Conservation (phyloP, 2,329 filamentous ascomycete species). For the Chrysoporthe deuterocubensis region DNA sequence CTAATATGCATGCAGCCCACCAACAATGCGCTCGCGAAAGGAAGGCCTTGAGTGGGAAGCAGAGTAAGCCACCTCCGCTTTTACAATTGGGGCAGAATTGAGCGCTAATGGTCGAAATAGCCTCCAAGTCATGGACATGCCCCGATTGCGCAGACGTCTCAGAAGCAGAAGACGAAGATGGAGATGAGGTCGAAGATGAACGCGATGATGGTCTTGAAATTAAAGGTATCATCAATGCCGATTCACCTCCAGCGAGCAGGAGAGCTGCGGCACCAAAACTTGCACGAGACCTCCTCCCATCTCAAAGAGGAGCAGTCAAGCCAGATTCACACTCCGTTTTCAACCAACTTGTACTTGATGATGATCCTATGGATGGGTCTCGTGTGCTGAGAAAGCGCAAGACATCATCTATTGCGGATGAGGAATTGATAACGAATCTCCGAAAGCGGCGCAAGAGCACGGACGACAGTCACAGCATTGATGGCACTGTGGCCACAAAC, state of each 20-base stretch:
- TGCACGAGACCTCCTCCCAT: slow-evolving; percentile 72
- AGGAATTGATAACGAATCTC: slow-evolving; percentile 57
- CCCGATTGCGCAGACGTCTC: slow-evolving; percentile 47
- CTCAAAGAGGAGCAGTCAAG: slow-evolving; percentile 65
- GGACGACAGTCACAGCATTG: slow-evolving; percentile 47
- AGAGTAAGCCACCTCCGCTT: slow-evolving; percentile 56
- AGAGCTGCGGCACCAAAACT: slow-evolving; percentile 68
- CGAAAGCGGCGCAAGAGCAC: slow-evolving; percentile 59
- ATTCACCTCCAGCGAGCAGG: slow-evolving; percentile 47
- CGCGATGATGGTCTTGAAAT: slow-evolving; percentile 32
- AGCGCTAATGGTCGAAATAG: slow-evolving; percentile 40
- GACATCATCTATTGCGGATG: slow-evolving; percentile 71
- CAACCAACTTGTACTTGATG: slow-evolving; percentile 71
- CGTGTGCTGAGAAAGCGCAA: slow-evolving; percentile 84
- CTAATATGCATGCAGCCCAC: slow-evolving; percentile 71
- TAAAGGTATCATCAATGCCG: slow-evolving; percentile 39
- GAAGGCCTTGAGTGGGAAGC: slow-evolving; percentile 62
- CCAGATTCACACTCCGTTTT: slow-evolving; percentile 79
- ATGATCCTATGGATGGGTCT: slow-evolving; percentile 75
- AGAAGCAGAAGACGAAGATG: slow-evolving; percentile 38
- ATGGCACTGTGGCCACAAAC: slow-evolving; percentile 33
- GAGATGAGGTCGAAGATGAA: slow-evolving; percentile 34
- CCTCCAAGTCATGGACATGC: slow-evolving; percentile 53
- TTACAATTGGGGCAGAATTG: slow-evolving; percentile 8
- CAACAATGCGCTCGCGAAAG: slow-evolving; percentile 83